Evolutionary conservation across 192 early-diverging fungal species (phyloP), one percentile per base, ranked within the genome.

Genomic region (Neocallimastix lanati): DNA sequence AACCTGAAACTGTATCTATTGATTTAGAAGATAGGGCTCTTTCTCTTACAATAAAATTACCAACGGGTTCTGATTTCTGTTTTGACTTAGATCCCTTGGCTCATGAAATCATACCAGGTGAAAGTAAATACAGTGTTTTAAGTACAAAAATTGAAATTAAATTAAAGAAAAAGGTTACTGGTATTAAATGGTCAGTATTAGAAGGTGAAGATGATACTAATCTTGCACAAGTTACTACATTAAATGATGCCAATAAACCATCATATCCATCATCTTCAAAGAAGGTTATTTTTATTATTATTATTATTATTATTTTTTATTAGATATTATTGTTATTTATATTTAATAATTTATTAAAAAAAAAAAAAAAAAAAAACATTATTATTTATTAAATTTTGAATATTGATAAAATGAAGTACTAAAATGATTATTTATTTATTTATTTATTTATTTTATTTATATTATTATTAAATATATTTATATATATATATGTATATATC

Each of bases 111-210:
- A 86, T 90, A 76, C 93, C 96, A 4, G 78, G 80, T 1, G 89
- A 91, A 81, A 91, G 88, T 79, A 83, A 88, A 76, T 96, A 82
- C 80, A 90, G 93, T 79, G 84, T 98, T 6, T 84, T 99, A 28
- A 92, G 92, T 28, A 99, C 96, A 76, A 99, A 99, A 87, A 91
- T 99, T 80, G 96, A 98, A 87, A 89, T 99, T 40, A 88, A 86
- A 77, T 79, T 98, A 81, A 88, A 87, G 79, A 99, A 99, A 84
- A 84, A 85, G 16, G 35, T 76, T 5, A 58, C 82, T n/a, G 98
- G 95, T 5, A 82, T 93, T 78, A 91, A 93, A 82, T 99, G 98
- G 98, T 90, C 88, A 29, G 85, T 90, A 38, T 85, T 98, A 77
- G 93, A 95, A 80, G 92, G 94, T 29, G 88, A 91, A 33, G 89